Conservation (phyloP, 2,329 filamentous ascomycete species). For the Sporothrix mexicana region DNA sequence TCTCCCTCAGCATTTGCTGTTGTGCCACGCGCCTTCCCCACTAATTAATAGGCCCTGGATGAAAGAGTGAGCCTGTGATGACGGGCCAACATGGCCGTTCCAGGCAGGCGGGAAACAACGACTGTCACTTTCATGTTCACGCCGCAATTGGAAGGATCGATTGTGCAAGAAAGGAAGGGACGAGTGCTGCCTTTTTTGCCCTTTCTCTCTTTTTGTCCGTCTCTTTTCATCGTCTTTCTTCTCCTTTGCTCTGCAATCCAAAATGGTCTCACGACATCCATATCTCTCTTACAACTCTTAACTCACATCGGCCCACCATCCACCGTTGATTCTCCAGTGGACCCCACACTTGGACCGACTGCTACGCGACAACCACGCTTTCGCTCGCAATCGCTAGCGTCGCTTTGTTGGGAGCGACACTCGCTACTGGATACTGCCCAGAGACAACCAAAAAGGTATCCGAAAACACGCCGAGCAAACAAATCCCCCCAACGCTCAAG, state of each 20-base stretch:
- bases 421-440: not conserved
- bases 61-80: not conserved
- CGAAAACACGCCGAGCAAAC: slow-evolving; percentile 18
- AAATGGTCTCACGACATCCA: slow-evolving; percentile 2
- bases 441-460: not conserved
- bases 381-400: slow-evolving; percentile 24
- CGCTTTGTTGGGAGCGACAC: slow-evolving; percentile 16
- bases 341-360: slow-evolving; percentile 16
- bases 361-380: slow-evolving; percentile 23
- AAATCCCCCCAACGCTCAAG: not conserved
- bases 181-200: not conserved
- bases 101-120: slow-evolving; percentile 3
- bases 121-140: not conserved
- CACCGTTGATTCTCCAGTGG: not conserved
- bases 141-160: slow-evolving; percentile 19
- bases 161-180: not conserved
- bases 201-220: not conserved
- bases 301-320: not conserved
- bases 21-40: slow-evolving; percentile 12
- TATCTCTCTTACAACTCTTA: not conserved
- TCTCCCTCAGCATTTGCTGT: not conserved
- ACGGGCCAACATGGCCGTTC: not conserved
- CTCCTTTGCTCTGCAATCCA: not conserved
- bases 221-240: too few relatives aligned
- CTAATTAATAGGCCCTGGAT: not conserved